Evolutionary conservation across 164 flowering plant genomes (phyloP).

Genomic region (Umbellularia californica): DNA sequence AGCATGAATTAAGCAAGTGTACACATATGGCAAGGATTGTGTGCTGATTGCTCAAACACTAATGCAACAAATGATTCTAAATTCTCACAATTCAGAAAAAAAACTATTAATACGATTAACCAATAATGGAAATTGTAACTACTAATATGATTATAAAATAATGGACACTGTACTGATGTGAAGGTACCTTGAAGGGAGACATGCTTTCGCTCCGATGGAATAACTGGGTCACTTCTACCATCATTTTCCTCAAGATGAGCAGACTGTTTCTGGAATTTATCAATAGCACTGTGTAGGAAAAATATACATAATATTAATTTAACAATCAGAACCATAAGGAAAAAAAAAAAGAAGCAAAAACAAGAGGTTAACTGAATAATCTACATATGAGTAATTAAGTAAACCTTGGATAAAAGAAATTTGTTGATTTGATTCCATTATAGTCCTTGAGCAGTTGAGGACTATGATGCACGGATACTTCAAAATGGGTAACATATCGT

Average conservation of each 20-base stretch:
- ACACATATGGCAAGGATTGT: too few species aligned
- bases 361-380: too few species aligned
- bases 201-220: constrained; percentile 76
- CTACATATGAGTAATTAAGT: too few species aligned
- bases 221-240: constrained; percentile 65
- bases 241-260: constrained; percentile 81
- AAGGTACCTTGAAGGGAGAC: constrained; percentile 80
- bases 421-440: constrained; percentile 73
- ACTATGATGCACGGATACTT: too few species aligned
- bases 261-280: constrained; percentile 81
- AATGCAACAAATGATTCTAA: too few species aligned
- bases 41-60: too few species aligned
- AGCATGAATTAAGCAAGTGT: too few species aligned
- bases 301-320: constrained; percentile 4
- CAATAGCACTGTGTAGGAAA: constrained; percentile 61
- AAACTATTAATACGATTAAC: too few species aligned
- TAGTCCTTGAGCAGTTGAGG: constrained; percentile 77
- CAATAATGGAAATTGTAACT: too few species aligned
- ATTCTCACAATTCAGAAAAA: too few species aligned
- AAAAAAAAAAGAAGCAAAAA: too few species aligned
- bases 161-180: background rate
- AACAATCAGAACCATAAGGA: background rate
- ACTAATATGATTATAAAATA: background rate
- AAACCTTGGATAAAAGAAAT: constrained; percentile 85
- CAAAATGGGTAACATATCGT: too few species aligned